Evolutionary conservation across 2,329 filamentous ascomycete species (phyloP).

Genomic region (Fusarium aywerte): DNA sequence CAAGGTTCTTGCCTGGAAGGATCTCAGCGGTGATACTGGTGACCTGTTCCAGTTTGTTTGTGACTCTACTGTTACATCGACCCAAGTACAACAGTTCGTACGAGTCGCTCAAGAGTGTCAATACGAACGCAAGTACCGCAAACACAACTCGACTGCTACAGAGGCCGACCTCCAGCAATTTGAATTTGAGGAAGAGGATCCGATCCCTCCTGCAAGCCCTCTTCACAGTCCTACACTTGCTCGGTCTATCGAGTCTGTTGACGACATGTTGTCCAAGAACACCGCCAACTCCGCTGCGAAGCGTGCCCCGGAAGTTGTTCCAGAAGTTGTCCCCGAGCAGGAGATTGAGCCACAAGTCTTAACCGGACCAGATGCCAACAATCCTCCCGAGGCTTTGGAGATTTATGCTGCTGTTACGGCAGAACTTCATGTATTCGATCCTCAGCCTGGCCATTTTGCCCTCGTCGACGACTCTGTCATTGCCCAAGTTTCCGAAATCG

Average conservation of each 20-base stretch:
- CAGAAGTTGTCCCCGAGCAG: slow-evolving; percentile 45
- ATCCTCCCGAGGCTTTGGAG: slow-evolving; percentile 74
- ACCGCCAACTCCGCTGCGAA: slow-evolving; percentile 60
- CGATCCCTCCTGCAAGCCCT: slow-evolving; percentile 72
- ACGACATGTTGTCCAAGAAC: slow-evolving; percentile 65
- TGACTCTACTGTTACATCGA: slow-evolving; percentile 75
- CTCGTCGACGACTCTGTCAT: slow-evolving; percentile 79
- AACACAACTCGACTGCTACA: slow-evolving; percentile 81
- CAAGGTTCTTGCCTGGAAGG: slow-evolving; percentile 92
- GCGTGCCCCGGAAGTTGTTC: slow-evolving; percentile 51
- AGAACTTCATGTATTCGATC: slow-evolving; percentile 94
- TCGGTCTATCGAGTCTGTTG: slow-evolving; percentile 66
- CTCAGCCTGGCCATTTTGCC: slow-evolving; percentile 85
- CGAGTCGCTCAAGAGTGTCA: slow-evolving; percentile 90
- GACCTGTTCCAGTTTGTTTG: slow-evolving; percentile 99
- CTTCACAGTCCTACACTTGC: slow-evolving; percentile 67
- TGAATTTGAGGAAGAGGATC: slow-evolving; percentile 74
- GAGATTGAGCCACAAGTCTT: slow-evolving; percentile 46
- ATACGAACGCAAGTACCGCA: slow-evolving; percentile 95
- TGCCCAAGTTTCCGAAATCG: slow-evolving; percentile 85
- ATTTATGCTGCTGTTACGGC: slow-evolving; percentile 79
- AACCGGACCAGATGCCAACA: slow-evolving; percentile 38
- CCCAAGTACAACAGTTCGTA: slow-evolving; percentile 83
- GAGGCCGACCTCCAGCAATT: slow-evolving; percentile 85
- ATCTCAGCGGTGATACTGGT: slow-evolving; percentile 90